Conservation (phyloP, 2,329 filamentous ascomycete genomes). For the Pestalotiopsis sp. region DNA sequence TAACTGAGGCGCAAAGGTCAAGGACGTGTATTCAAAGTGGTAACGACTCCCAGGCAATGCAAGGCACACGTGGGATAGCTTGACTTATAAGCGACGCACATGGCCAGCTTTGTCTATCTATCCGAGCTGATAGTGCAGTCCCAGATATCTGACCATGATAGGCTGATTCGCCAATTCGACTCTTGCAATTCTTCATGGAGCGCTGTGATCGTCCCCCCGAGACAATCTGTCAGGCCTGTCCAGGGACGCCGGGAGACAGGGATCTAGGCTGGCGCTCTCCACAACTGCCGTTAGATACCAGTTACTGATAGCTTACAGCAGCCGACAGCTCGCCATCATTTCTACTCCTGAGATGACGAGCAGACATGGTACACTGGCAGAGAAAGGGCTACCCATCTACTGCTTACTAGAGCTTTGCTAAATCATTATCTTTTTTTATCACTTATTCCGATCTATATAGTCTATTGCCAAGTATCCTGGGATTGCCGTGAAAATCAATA, state of each 20-base stretch:
- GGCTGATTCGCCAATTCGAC: neutral
- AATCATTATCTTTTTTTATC: no score
- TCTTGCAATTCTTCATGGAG: neutral
- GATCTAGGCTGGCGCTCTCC: neutral
- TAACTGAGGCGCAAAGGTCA: neutral
- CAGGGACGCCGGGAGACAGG: neutral
- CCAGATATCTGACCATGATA: neutral
- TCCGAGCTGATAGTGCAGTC: neutral
- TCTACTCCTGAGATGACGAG: no score
- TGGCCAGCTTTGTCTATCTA: neutral
- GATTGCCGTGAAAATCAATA: neutral
- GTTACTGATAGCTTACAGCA: neutral
- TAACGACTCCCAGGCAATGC: neutral
- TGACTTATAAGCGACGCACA: neutral
- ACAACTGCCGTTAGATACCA: slow-evolving; percentile 2
- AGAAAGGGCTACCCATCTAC: no score
- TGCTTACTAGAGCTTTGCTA: no score
- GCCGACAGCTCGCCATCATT: no score
- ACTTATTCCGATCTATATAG: no score
- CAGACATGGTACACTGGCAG: neutral
- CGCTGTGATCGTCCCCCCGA: neutral
- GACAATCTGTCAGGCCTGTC: neutral
- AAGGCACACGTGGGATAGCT: neutral
- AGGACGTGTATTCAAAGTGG: neutral
- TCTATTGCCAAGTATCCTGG: neutral